phyloP scores from a whole-genome alignment of 306 rosid genomes.

The Fragaria ananassa region DNA sequence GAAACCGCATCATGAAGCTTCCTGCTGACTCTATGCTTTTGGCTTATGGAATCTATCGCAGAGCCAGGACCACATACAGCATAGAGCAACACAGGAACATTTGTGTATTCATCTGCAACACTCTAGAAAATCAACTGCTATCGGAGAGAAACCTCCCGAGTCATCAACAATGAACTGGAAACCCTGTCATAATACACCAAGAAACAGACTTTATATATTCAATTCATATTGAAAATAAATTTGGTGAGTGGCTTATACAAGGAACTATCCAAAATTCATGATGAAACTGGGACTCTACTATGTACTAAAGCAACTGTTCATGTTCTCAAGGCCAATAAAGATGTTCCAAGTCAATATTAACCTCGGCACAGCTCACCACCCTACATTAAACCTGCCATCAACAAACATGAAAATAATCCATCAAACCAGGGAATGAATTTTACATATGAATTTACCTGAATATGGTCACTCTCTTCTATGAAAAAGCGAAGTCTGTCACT shows the following conservation, averaged over 20 bases:
- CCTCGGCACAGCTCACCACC: neutral
- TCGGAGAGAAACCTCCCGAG: conserved; percentile 85
- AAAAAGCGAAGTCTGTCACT: conserved; percentile 80
- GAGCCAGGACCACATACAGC: conserved; percentile 52
- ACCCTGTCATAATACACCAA: conserved; percentile 52
- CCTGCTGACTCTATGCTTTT: conserved; percentile 51
- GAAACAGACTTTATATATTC: neutral
- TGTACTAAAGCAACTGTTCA: neutral
- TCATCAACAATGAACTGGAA: conserved; percentile 80
- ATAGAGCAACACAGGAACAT: conserved; percentile 64
- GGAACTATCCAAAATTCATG: neutral
- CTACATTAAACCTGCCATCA: neutral
- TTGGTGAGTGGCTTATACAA: neutral
- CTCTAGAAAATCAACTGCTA: conserved; percentile 73
- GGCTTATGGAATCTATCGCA: conserved; percentile 37
- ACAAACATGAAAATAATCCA: neutral
- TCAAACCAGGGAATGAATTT: neutral
- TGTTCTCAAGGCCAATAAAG: neutral
- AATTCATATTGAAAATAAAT: neutral
- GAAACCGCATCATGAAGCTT: conserved; percentile 83
- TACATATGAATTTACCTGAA: conserved; percentile 49
- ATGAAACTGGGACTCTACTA: neutral
- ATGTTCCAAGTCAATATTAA: neutral
- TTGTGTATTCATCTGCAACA: conserved; percentile 76
- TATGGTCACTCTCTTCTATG: conserved; percentile 84